Evolutionary conservation across 2,329 filamentous ascomycete species (phyloP).

Genomic region (Remersonia thermophila): DNA sequence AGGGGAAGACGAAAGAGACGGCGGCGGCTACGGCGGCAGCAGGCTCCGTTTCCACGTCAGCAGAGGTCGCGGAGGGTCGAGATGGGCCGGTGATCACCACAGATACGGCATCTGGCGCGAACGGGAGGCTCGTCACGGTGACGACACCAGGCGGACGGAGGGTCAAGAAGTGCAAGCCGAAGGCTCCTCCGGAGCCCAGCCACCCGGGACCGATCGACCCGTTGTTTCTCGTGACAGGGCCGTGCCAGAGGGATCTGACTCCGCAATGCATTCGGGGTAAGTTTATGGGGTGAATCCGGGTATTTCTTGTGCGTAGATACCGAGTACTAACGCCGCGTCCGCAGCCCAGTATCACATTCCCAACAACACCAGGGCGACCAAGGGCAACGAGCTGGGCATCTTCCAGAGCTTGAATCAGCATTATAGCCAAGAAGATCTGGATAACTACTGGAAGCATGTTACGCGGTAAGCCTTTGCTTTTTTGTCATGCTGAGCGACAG

Average conservation of each 20-base stretch:
- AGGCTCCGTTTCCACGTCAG: too few relatives aligned
- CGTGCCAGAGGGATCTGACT: constrained; percentile 14
- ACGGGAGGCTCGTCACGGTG: too few relatives aligned
- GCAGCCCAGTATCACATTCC: constrained; percentile 18
- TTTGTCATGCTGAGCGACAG: too few relatives aligned
- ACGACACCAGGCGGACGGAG: neutral
- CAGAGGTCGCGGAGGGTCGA: too few relatives aligned
- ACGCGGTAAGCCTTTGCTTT: constrained; percentile 10
- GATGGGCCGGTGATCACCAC: too few relatives aligned
- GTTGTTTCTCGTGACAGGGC: constrained; percentile 8
- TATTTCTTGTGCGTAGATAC: too few relatives aligned
- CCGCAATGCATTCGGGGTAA: constrained; percentile 13
- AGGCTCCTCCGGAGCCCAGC: neutral
- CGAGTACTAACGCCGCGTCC: neutral
- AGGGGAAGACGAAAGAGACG: neutral
- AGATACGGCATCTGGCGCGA: too few relatives aligned
- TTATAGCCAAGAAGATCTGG: constrained; percentile 19
- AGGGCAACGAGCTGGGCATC: constrained; percentile 17
- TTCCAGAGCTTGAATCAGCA: constrained; percentile 19
- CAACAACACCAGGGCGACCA: constrained; percentile 10
- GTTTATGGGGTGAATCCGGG: neutral
- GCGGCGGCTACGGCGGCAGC: too few relatives aligned
- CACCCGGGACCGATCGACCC: constrained; percentile 1
- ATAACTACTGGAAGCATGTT: constrained; percentile 14
- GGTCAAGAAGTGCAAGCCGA: neutral